A percentile compares a stretch with the other conserved stretches of the same genome.
phyloP scores from a whole-genome alignment of 2,329 filamentous ascomycete species.

The Sclerotinia trifoliorum region DNA sequence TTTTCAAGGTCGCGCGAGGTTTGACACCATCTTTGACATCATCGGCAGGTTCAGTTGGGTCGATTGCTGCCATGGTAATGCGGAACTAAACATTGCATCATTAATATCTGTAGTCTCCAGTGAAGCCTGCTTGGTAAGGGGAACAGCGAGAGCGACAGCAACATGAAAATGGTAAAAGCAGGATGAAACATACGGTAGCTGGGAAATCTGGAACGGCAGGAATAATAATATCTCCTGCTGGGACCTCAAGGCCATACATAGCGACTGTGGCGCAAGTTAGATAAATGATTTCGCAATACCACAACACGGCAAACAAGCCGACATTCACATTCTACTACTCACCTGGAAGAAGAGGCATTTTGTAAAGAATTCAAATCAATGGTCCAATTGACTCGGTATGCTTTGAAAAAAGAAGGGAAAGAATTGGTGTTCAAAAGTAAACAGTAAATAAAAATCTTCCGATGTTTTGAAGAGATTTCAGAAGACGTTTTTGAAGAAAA shows the following conservation, averaged over 20 bases:
- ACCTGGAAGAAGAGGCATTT: slow-evolving; percentile 56
- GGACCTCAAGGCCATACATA: slow-evolving; percentile 90
- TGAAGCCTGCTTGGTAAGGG: background rate
- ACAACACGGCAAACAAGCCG: slow-evolving; percentile 9
- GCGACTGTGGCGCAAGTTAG: slow-evolving; percentile 56
- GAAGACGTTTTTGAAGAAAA: slow-evolving; percentile 24
- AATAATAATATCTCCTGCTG: slow-evolving; percentile 77
- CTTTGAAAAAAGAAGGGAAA: background rate
- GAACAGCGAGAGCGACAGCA: background rate
- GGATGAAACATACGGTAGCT: slow-evolving; percentile 67
- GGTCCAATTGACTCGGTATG: slow-evolving; percentile 20
- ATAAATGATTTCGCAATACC: slow-evolving; percentile 15
- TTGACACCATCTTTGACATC: slow-evolving; percentile 59
- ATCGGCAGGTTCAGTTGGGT: slow-evolving; percentile 73
- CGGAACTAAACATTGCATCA: slow-evolving; percentile 64
- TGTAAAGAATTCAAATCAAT: slow-evolving; percentile 30
- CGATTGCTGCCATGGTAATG: slow-evolving; percentile 97
- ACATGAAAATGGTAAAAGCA: background rate
- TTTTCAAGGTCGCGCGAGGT: slow-evolving; percentile 83
- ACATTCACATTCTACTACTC: slow-evolving; percentile 22
- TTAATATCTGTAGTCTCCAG: slow-evolving; percentile 25
- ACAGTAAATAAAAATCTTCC: slow-evolving; percentile 7
- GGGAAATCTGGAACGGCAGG: slow-evolving; percentile 76
- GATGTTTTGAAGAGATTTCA: slow-evolving; percentile 18
- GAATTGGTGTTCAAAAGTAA: background rate